These are phyloP conservation scores for Casuarina cunninghamiana DNA, from an alignment of 306 rosid species.

Conservation along the genomic window DNA sequence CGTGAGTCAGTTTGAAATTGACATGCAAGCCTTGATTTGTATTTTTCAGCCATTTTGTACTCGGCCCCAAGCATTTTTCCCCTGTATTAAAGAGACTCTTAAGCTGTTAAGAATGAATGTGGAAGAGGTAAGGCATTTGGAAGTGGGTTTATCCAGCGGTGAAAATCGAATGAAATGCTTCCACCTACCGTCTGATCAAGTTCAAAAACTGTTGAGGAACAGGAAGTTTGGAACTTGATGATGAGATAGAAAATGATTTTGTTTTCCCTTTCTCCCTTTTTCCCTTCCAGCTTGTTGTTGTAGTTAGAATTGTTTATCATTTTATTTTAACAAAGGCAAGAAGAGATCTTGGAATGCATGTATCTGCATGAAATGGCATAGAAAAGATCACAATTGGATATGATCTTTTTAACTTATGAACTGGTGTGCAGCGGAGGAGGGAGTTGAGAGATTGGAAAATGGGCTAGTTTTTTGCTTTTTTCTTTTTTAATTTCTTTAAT, in stretches of 20 bases:
- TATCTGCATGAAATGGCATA: background rate
- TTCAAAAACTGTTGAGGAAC: conserved; percentile 39
- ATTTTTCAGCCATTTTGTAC: conserved; percentile 66
- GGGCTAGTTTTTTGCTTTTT: too few species aligned
- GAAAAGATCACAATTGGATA: background rate
- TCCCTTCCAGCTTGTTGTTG: conserved; percentile 1
- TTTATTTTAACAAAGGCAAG: background rate
- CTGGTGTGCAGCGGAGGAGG: background rate
- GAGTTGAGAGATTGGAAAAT: too few species aligned
- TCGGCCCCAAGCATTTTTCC: conserved; percentile 74
- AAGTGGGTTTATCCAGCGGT: conserved; percentile 24
- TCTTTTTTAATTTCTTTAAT: too few species aligned
- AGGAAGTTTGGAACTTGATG: conserved; percentile 31
- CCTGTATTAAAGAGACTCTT: conserved; percentile 49
- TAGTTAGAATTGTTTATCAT: background rate
- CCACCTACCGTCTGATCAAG: conserved; percentile 41
- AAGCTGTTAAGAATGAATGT: conserved; percentile 49
- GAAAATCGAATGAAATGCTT: conserved; percentile 37
- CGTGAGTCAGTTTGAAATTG: conserved; percentile 51
- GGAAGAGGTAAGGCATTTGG: conserved; percentile 49
- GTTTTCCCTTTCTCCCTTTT: too few species aligned
- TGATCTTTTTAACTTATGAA: background rate
- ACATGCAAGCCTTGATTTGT: conserved; percentile 57
- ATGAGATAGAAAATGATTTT: background rate
- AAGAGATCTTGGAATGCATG: background rate